Conservation (phyloP, 108 stramenopile genomes). For the Schizochytrium sp. region DNA sequence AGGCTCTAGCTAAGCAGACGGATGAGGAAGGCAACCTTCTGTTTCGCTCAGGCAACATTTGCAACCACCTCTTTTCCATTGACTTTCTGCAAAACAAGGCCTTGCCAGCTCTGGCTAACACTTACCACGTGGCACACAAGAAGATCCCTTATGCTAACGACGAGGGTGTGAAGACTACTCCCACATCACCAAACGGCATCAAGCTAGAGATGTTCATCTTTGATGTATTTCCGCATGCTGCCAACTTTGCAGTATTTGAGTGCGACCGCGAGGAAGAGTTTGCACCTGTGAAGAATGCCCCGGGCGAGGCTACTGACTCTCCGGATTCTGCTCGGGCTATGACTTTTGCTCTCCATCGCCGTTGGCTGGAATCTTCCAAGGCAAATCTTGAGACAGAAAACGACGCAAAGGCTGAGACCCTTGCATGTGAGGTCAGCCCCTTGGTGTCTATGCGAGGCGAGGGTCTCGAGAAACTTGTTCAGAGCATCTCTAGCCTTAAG, state of each 20-base stretch:
- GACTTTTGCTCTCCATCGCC: conserved; percentile 60
- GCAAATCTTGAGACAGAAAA: conserved; percentile 34
- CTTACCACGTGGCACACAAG: conserved; percentile 95
- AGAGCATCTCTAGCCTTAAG: neutral
- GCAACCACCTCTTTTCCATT: conserved; percentile 94
- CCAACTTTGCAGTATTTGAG: conserved; percentile 88
- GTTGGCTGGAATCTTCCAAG: conserved; percentile 71
- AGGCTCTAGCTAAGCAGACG: neutral
- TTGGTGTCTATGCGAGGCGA: conserved; percentile 73
- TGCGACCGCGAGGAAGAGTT: conserved; percentile 92
- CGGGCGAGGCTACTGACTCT: conserved; percentile 70
- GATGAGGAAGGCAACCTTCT: conserved; percentile 65
- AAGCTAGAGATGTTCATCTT: conserved; percentile 99
- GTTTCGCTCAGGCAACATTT: conserved; percentile 92
- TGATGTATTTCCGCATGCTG: conserved; percentile 92
- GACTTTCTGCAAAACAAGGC: conserved; percentile 86
- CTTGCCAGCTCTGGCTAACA: conserved; percentile 79
- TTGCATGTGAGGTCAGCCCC: conserved; percentile 70
- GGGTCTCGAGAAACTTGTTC: conserved; percentile 61
- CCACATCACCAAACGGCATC: conserved; percentile 88
- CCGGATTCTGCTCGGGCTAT: conserved; percentile 75
- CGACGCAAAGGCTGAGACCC: neutral
- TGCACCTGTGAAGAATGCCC: conserved; percentile 95
- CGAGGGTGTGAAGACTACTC: conserved; percentile 71
- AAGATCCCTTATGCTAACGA: conserved; percentile 91